Base-by-base conservation (phyloP, 73 alveolate genomes). In the Effrenium voratum region DNA sequence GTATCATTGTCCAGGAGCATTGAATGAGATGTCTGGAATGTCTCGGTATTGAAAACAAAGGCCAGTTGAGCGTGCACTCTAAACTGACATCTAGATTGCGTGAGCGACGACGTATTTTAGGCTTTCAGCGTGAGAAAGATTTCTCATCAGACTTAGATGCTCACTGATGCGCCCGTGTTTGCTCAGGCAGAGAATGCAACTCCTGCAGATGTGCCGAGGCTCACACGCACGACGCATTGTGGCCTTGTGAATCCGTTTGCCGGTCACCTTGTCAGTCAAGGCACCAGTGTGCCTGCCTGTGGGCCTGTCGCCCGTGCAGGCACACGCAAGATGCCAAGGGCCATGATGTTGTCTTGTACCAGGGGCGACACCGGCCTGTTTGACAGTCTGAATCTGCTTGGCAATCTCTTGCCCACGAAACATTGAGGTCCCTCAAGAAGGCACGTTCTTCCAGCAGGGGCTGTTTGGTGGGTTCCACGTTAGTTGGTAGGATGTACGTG, bases 321-420 rank as follows among this genome's bases (percentile, higher is more conserved):
- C 97, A 90, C 46, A 90, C 97, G 40, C 88, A 90, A 55, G 97
- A 90, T 34, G 88, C 82, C 32, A 45, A 55, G 12, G 97, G 97
- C 26, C 97, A 70, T 19, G 97, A 90, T 43, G 59, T 90, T 41
- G 76, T 70, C 76, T 76, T 90, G n/a, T 70, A 68, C 77, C 87
- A 66, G 46, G 97, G 97, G 97, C 59, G 68, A 10, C 10, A 22
- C 30, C 30, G 68, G 22, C 22, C 68, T 13, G 68, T 10, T 13
- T 55, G 22, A 55, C 30, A 55, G 10, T 55, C 30, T 10, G 68
- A 10, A 55, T 55, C 22, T 22, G 10, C 68, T 55, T 55, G 68
- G 68, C 68, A 13, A 22, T 13, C 10, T 55, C 22, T 22, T 13
- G 22, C 10, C 68, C 22, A 22, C 10, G 68, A 55, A 22, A 55